Evolutionary conservation across 2,329 filamentous ascomycete species (phyloP).

Genomic region (Cladosporium velox): DNA sequence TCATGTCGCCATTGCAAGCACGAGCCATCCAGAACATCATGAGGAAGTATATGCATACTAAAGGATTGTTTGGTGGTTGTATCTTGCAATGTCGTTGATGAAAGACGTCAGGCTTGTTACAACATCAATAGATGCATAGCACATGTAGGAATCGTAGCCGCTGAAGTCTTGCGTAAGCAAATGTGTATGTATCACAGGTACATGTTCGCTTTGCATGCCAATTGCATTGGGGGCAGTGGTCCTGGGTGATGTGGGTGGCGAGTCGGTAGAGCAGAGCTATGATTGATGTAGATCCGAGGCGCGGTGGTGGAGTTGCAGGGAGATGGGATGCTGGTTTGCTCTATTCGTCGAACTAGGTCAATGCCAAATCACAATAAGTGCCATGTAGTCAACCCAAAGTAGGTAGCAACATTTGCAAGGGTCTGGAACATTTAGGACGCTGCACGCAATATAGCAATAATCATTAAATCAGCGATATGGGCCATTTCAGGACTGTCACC

Average conservation of each 20-base stretch:
- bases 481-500: background rate
- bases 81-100: background rate
- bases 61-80: background rate
- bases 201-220: background rate
- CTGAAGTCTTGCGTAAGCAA: background rate
- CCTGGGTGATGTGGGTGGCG: background rate
- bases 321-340: background rate
- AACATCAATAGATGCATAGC: too few relatives aligned
- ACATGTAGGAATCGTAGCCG: background rate
- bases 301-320: background rate
- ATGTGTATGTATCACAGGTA: background rate
- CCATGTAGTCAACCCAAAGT: background rate
- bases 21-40: background rate
- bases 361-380: background rate
- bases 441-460: background rate
- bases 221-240: background rate
- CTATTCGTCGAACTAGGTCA: background rate
- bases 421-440: background rate
- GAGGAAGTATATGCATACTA: background rate
- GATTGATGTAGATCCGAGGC: background rate
- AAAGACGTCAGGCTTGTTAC: too few relatives aligned
- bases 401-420: background rate
- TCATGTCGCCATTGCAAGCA: background rate
- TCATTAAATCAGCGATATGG: background rate
- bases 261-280: background rate